Conservation (phyloP, 805 yeast species). For the Metschnikowia matae region DNA sequence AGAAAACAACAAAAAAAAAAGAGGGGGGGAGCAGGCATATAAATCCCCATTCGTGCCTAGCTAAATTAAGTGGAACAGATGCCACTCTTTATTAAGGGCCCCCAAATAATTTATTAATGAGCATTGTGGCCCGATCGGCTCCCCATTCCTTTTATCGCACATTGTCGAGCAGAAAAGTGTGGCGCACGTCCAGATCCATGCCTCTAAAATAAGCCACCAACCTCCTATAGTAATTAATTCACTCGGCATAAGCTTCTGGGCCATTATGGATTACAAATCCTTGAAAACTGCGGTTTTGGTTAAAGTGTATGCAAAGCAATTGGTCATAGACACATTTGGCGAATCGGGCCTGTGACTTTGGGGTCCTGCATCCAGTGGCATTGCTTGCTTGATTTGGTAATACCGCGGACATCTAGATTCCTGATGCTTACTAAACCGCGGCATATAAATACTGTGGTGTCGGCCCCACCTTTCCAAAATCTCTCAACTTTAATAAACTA, state of each 20-base stretch:
- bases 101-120: neutral
- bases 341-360: conserved; percentile 2
- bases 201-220: neutral
- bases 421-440: conserved; percentile 13
- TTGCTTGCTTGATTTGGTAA: conserved; percentile 9
- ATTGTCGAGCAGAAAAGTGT: neutral
- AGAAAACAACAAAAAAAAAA: too few species aligned
- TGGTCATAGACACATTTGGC: neutral
- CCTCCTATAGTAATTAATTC: neutral
- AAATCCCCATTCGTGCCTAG: neutral
- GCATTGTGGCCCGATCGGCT: conserved; percentile 1
- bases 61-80: too few species aligned
- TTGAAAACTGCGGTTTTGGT: neutral
- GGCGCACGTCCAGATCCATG: neutral
- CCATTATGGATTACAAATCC: neutral
- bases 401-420: conserved; percentile 17
- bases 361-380: conserved; percentile 2
- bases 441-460: conserved; percentile 12
- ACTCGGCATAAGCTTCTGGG: neutral
- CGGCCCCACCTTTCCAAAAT: neutral
- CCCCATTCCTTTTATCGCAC: conserved; percentile 2
- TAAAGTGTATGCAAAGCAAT: neutral
- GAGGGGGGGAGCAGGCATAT: neutral
- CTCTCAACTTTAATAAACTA: neutral
- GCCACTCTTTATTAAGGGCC: neutral